Conservation (phyloP, 2,329 filamentous ascomycete species). For the Aureobasidium uvarum region DNA sequence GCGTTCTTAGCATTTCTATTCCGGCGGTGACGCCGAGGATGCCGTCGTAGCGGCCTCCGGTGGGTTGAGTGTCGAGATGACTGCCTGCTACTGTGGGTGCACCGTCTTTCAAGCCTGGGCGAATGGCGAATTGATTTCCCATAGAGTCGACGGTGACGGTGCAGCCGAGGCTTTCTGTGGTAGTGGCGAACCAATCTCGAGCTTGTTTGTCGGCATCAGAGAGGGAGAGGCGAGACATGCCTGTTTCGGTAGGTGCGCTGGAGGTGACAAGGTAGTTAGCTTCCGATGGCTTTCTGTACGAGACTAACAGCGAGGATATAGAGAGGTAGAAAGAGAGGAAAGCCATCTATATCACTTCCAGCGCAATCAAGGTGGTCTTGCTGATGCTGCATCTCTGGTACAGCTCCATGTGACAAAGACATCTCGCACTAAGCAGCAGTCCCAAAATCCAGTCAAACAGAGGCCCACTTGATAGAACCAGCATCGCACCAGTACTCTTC, state of each 20-base stretch:
- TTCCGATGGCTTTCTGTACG: neutral
- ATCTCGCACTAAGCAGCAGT: too few relatives aligned
- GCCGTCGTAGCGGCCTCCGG: constrained; percentile 70
- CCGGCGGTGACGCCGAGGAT: constrained; percentile 72
- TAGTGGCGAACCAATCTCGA: constrained; percentile 72
- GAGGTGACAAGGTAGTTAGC: neutral
- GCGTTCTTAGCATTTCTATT: constrained; percentile 66
- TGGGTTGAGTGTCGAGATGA: constrained; percentile 58
- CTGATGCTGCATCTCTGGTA: too few relatives aligned
- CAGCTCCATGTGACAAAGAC: too few relatives aligned
- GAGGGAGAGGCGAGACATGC: constrained; percentile 72
- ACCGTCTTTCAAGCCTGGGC: constrained; percentile 59
- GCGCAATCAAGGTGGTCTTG: too few relatives aligned
- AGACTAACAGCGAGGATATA: too few relatives aligned
- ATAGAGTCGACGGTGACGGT: constrained; percentile 68
- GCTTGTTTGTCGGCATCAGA: constrained; percentile 69
- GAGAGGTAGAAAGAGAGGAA: too few relatives aligned
- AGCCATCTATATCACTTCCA: too few relatives aligned
- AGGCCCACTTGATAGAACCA: too few relatives aligned
- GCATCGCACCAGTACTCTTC: neutral
- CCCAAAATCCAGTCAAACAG: too few relatives aligned
- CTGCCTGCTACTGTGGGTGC: constrained; percentile 68
- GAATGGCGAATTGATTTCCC: constrained; percentile 76
- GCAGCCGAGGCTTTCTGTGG: constrained; percentile 63
- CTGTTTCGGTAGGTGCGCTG: constrained; percentile 61